phyloP scores from a whole-genome alignment of 2,329 filamentous ascomycete genomes.

The Fusarium secorum region DNA sequence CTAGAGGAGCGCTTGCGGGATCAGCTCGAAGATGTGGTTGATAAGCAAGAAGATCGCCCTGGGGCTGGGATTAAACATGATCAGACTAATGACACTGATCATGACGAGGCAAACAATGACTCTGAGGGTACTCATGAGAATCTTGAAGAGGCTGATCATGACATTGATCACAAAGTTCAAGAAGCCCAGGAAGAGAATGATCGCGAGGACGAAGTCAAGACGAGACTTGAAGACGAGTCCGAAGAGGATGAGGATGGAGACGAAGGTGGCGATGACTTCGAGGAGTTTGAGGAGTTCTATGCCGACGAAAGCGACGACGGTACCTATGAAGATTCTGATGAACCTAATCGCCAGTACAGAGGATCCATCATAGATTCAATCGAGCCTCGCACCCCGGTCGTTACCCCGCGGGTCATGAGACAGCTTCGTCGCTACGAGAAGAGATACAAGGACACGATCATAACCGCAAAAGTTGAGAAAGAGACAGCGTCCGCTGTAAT shows the following conservation, averaged over 20 bases:
- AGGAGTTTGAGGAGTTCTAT: background rate
- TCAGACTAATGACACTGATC: background rate
- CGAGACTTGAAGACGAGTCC: fast-evolving
- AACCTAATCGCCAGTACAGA: fast-evolving
- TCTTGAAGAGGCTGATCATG: background rate
- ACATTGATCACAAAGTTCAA: background rate
- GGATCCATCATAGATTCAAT: fast-evolving
- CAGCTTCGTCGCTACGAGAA: background rate
- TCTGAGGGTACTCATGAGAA: no score
- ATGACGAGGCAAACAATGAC: fast-evolving
- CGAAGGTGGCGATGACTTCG: fast-evolving
- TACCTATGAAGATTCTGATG: fast-evolving
- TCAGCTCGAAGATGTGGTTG: background rate
- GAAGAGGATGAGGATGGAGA: background rate
- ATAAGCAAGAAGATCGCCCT: background rate
- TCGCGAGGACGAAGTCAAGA: fast-evolving
- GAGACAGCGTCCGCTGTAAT: background rate
- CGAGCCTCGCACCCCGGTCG: background rate
- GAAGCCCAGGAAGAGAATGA: fast-evolving
- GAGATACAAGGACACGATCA: fast-evolving
- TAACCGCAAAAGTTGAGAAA: fast-evolving
- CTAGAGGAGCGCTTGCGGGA: background rate
- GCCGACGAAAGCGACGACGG: fast-evolving
- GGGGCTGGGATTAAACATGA: background rate
- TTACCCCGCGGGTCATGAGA: fast-evolving